These are phyloP conservation scores for Furcasterigmium furcatum DNA, from an alignment of 2,329 filamentous ascomycete species.

Conservation along the genomic window DNA sequence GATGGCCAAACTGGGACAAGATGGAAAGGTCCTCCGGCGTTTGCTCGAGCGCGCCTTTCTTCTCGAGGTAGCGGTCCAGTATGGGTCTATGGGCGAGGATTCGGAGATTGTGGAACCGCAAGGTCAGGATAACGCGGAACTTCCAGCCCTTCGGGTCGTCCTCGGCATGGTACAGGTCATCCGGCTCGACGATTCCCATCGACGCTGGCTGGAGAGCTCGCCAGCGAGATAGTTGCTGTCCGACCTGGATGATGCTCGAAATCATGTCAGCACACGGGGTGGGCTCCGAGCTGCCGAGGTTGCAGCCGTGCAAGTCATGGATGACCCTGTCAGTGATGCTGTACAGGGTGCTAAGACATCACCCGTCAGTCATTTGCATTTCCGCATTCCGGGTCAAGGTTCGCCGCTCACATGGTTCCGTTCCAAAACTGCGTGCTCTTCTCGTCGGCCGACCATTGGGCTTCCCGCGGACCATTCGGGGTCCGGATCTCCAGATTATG, in stretches of 20 bases:
- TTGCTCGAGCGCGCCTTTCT: constrained; percentile 5
- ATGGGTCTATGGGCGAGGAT: constrained; percentile 25
- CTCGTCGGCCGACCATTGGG: constrained; percentile 7
- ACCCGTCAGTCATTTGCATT: not conserved
- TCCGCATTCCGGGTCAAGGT: not conserved
- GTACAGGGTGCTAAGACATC: constrained; percentile 24
- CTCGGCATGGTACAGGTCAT: constrained; percentile 15
- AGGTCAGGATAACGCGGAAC: constrained; percentile 34
- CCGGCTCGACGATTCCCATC: constrained; percentile 18
- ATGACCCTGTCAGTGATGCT: constrained; percentile 29
- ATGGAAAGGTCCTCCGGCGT: constrained; percentile 10
- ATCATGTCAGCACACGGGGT: constrained; percentile 21
- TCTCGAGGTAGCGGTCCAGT: constrained; percentile 16
- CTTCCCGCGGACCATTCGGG: no score
- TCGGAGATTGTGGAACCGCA: constrained; percentile 26
- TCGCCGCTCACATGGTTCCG: constrained; percentile 27
- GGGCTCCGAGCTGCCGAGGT: constrained; percentile 30
- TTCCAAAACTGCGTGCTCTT: constrained; percentile 22
- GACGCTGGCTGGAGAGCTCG: constrained; percentile 23
- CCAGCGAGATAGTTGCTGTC: constrained; percentile 35
- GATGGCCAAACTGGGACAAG: constrained; percentile 14
- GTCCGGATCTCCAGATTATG: no score
- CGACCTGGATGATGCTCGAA: constrained; percentile 30
- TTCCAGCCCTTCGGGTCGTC: constrained; percentile 17
- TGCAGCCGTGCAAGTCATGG: constrained; percentile 37